Percentiles rank a stretch among this genome's conserved stretches.
Evolutionary conservation across 2,329 filamentous ascomycete species (phyloP).

Genomic region (Pyrenophora tritici-repentis): DNA sequence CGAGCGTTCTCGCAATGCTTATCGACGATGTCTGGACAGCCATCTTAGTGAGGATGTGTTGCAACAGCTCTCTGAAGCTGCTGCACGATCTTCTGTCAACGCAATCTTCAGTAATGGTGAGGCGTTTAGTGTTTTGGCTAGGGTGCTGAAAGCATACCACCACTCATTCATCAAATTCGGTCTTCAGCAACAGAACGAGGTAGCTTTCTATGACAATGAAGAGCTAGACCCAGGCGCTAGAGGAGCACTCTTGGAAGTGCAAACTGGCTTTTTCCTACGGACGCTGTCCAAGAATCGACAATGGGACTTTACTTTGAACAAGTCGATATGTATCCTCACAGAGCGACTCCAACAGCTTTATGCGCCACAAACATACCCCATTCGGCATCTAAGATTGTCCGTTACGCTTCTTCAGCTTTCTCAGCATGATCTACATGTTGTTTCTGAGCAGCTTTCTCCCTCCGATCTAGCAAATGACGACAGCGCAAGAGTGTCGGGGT

Average conservation of each 20-base stretch:
- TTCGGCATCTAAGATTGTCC: conserved; percentile 38
- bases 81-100: conserved; percentile 57
- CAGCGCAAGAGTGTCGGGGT: neutral
- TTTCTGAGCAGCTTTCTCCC: conserved; percentile 38
- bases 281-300: conserved; percentile 37
- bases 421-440: conserved; percentile 64
- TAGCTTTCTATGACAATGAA: conserved; percentile 44
- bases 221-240: conserved; percentile 34
- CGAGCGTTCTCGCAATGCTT: conserved; percentile 63
- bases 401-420: conserved; percentile 45
- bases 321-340: conserved; percentile 28
- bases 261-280: conserved; percentile 43
- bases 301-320: conserved; percentile 35
- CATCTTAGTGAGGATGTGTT: conserved; percentile 65
- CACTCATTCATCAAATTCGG: conserved; percentile 53
- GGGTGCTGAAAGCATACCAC: conserved; percentile 64
- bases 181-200: conserved; percentile 60
- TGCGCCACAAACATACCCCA: conserved; percentile 29
- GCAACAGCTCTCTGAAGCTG: conserved; percentile 56
- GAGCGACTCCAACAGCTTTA: conserved; percentile 39
- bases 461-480: conserved; percentile 1
- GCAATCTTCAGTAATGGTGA: conserved; percentile 60
- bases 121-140: conserved; percentile 59
- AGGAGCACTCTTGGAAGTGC: conserved; percentile 51
- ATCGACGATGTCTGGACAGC: conserved; percentile 65